phyloP scores from a whole-genome alignment of 257 asterid species.

The Solanum chaucha region DNA sequence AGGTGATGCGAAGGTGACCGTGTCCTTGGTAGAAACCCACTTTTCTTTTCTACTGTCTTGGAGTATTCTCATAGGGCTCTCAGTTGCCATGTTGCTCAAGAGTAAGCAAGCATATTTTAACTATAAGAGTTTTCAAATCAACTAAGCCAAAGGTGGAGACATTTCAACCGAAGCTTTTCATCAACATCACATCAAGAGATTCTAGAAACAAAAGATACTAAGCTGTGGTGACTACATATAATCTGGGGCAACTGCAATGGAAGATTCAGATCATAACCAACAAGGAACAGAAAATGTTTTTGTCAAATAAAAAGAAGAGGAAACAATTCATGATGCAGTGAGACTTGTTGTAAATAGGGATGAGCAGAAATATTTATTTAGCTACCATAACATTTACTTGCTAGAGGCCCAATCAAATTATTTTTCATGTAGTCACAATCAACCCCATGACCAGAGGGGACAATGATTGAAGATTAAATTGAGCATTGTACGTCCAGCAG shows the following conservation, averaged over 20 bases:
- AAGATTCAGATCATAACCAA: neutral
- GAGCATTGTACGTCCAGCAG: neutral
- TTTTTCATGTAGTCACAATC: neutral
- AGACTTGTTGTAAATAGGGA: neutral
- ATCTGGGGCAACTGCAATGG: neutral
- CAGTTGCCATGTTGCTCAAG: slow-evolving; percentile 58
- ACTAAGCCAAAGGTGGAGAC: neutral
- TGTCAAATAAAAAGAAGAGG: neutral
- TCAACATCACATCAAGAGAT: neutral
- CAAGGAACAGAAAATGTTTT: neutral
- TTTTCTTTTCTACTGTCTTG: slow-evolving; percentile 40
- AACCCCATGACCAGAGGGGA: neutral
- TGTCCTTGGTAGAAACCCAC: slow-evolving; percentile 52
- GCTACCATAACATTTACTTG: neutral
- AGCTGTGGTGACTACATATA: neutral
- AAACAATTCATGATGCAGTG: neutral
- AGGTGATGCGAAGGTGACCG: slow-evolving; percentile 32
- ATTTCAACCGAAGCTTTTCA: slow-evolving; percentile 3
- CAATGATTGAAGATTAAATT: neutral
- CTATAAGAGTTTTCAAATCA: neutral
- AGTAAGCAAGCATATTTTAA: slow-evolving; percentile 1
- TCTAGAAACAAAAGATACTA: neutral
- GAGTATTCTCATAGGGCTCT: slow-evolving; percentile 62
- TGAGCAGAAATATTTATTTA: neutral
- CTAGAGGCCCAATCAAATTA: neutral